Percentiles rank a stretch among this genome's conserved stretches.
These are phyloP conservation scores for Vanrija sp. DNA, from an alignment of 1,284 basidiomycete genomes.

Conservation along the genomic window DNA sequence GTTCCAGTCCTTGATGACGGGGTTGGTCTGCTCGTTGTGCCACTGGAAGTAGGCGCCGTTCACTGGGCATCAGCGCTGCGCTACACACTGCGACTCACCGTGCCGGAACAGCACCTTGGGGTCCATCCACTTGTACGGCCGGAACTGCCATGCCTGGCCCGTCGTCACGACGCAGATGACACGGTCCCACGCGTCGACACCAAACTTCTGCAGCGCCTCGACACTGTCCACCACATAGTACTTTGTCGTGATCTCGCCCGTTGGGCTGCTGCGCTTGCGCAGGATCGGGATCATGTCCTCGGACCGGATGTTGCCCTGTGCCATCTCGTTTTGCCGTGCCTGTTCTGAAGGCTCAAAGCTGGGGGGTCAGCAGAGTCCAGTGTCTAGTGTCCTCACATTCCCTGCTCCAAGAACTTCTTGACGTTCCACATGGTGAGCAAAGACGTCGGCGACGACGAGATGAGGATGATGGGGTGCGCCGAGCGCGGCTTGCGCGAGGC, in stretches of 20 bases:
- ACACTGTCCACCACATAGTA: slow-evolving; percentile 87
- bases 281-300: slow-evolving; percentile 82
- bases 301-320: slow-evolving; percentile 66
- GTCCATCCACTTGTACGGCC: slow-evolving; percentile 92
- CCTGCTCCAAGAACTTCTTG: slow-evolving; percentile 84
- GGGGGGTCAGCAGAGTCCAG: slow-evolving; percentile 3
- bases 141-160: slow-evolving; percentile 96
- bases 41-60: slow-evolving; percentile 91
- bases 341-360: slow-evolving; percentile 76
- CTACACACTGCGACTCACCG: slow-evolving; percentile 56
- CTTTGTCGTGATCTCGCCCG: slow-evolving; percentile 50
- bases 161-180: slow-evolving; percentile 97
- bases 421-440: slow-evolving; percentile 98
- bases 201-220: slow-evolving; percentile 87
- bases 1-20: slow-evolving; percentile 92
- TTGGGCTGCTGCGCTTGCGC: slow-evolving; percentile 59
- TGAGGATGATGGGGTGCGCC: slow-evolving; percentile 84
- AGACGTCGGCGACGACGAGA: slow-evolving; percentile 90
- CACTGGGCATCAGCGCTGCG: slow-evolving; percentile 54
- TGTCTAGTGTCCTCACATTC: slow-evolving; percentile 57
- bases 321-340: slow-evolving; percentile 54
- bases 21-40: slow-evolving; percentile 82
- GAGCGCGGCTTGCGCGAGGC: slow-evolving; percentile 49
- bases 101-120: slow-evolving; percentile 88
- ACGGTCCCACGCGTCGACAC: slow-evolving; percentile 86